phyloP scores from a whole-genome alignment of 768 basidiomycete genomes.

The Suillus variegatus region DNA sequence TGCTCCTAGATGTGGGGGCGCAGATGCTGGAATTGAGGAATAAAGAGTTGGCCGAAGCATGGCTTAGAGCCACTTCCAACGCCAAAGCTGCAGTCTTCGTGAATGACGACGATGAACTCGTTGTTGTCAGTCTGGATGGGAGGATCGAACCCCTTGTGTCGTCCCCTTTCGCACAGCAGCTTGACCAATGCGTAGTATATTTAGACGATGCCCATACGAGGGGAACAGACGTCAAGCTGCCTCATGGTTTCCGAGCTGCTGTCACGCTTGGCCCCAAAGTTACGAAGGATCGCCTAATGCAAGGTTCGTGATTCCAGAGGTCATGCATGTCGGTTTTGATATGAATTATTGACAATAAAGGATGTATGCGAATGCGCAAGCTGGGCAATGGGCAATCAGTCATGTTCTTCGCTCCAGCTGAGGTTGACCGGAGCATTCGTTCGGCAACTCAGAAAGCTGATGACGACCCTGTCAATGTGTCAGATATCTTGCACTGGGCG shows the following conservation, averaged over 20 bases:
- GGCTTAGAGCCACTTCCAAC: not conserved
- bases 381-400: slow-evolving; percentile 49
- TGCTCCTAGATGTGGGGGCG: not conserved
- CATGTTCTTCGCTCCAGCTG: slow-evolving; percentile 46
- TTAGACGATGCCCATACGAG: not conserved
- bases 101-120: not conserved
- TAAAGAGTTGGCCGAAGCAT: not conserved
- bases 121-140: not conserved
- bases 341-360: slow-evolving; percentile 21
- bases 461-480: slow-evolving; percentile 9
- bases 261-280: slow-evolving; percentile 52
- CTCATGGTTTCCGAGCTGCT: slow-evolving; percentile 39
- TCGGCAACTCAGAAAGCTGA: slow-evolving; percentile 16
- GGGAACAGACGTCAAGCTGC: slow-evolving; percentile 37
- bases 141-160: not conserved
- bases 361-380: slow-evolving; percentile 56
- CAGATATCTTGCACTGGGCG: slow-evolving; percentile 45
- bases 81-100: not conserved
- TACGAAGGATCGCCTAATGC: slow-evolving; percentile 42
- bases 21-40: not conserved
- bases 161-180: not conserved
- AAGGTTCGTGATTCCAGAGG: not conserved
- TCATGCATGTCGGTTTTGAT: not conserved
- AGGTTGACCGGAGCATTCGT: slow-evolving; percentile 41
- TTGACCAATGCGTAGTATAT: not conserved